Evolutionary conservation across 2,329 filamentous ascomycete genomes (phyloP), one percentile per base, ranked within the genome.

Genomic region (Xylaria multiplex): DNA sequence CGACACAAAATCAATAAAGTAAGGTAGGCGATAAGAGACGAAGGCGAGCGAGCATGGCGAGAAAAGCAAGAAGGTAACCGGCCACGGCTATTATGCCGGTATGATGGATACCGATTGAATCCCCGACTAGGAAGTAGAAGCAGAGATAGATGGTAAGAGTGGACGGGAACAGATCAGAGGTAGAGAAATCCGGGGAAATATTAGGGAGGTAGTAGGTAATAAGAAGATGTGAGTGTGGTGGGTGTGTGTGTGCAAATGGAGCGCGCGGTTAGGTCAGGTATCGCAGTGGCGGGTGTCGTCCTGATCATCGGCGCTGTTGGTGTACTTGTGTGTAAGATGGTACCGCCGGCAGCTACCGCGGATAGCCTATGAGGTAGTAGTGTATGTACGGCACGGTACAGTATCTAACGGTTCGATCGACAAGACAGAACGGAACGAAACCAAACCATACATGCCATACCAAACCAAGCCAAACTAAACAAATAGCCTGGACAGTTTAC

Each of bases 181-280:
- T 9, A 61, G 46, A 53, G 49, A 48, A 49, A 43, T 30, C 27
- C 52, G 52, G 61, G 60, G 50, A 61, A 42, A 35, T 65, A 54
- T 60, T 13, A 60, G 43, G 50, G 6, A 56, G 43, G 52, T 30
- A 48, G 37, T 24, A 57, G 53, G 50, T 61, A 60, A 46, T 67
- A 48, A 55, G 35, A 49, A 49, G 40, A 35, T 43, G 40, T 16
- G 40, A 13, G 50, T 42, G 59, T 54, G 30, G n/a, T 32, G 42
- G 24, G 24, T 22, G 42, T 30, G 32, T 32, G 32, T 55, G 22
- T 43, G 53, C 8, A 32, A 32, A 27, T 35, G 22, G 32, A 27
- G 63, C 58, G 54, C 35, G 55, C 54, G 52, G 63, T 48, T 60
- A 62, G 42, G 49, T 56, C 22, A 49, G 43, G 52, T 57, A 48